Evolutionary conservation across 768 basidiomycete genomes (phyloP), one percentile per base, ranked within the genome.

Genomic region (Tylopilus cervinicoccineus): DNA sequence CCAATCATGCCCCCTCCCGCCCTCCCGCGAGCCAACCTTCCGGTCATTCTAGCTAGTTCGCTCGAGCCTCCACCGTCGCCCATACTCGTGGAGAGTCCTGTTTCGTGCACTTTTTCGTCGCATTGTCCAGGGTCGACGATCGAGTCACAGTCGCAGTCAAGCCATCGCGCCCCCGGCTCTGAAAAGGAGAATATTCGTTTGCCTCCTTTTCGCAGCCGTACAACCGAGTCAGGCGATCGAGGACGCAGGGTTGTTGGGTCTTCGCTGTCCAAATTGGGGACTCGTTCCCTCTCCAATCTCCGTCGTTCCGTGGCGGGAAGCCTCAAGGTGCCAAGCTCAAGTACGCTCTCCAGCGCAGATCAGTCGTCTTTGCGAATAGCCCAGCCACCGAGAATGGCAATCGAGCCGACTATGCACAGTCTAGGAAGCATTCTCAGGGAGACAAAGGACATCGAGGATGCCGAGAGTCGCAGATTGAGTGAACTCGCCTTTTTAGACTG

Each of bases 401-500:
- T 84, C 17, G 69, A 71, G 45, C 81, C 84, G 29, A 80, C 76
- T 38, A 75, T 86, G 48, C 79, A 88, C 58, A 80, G 68, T 51
- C 61, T 69, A 16, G 83, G 75, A 38, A 80, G 72, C 47, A 86
- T 89, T 44, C 42, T 80, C 50, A 43, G 71, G 28, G 74, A 81
- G 67, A 68, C 77, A 45, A 72, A 58, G 40, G 67, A 64, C 33
- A 86, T 88, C 33, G 70, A 77, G 60, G 84, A 89, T 52, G 82
- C 79, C 11, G 86, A 89, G 71, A 76, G 73, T 53, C 70, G 85
- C 65, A 69, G 84, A 63, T 68, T 87, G 72, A 80, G 81, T 37
- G 86, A 89, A 70, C 61, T 86, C 58, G 85, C 85, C 45, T 89
- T 88, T 60, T 66, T 85, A 60, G 54, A 68, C 53, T 67, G 64